Evolutionary conservation across 2,329 filamentous ascomycete genomes (phyloP), one percentile per base, ranked within the genome.

Genomic region (Incumbomyces delicatus): DNA sequence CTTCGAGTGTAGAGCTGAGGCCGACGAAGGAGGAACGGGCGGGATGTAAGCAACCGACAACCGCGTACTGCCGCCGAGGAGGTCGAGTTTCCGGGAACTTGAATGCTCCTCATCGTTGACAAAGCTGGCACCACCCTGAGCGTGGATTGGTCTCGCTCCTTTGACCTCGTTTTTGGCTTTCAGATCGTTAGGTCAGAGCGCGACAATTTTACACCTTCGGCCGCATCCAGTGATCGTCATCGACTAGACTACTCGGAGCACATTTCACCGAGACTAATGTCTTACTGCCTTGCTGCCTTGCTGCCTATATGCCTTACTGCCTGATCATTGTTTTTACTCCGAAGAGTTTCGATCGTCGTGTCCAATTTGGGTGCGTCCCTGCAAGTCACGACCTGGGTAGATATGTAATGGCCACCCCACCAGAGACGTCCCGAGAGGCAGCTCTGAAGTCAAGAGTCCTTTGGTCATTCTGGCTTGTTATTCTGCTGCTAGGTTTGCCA

Each of bases 401-500:
- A 27, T 27, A 27, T 27, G n/a, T 22, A 13, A 46, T 46, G 44
- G 44, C 30, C 31, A 84, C 86, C n/a, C 87, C 89, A 32, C 82
- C 87, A 27, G 89, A 96, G 69, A 83, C 79, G 53, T 68, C 76
- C 16, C 74, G 82, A 55, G 80, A 83, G 53, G 71, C 83, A 43
- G 78, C 77, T 60, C 78, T 83, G 48, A 82, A 92, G 46, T 78
- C 79, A 40, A 73, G 74, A 52, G 83, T 96, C 42, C 81, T 98
- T 52, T 64, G 85, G 51, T 90, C 90, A 7, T 96, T 95, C 66
- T 98, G 92, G 92, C 71, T 80, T 4, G 80, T 96, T 32, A 86
- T 94, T 6, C 63, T 94, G 6, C 76, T 83, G 27, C 68, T 98
- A 5, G 92, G 92, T 2, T 65, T 98, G 54, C 92, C 92, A 48